phyloP scores from a whole-genome alignment of 2,329 filamentous ascomycete genomes.

The Chaetomium olivaceum region DNA sequence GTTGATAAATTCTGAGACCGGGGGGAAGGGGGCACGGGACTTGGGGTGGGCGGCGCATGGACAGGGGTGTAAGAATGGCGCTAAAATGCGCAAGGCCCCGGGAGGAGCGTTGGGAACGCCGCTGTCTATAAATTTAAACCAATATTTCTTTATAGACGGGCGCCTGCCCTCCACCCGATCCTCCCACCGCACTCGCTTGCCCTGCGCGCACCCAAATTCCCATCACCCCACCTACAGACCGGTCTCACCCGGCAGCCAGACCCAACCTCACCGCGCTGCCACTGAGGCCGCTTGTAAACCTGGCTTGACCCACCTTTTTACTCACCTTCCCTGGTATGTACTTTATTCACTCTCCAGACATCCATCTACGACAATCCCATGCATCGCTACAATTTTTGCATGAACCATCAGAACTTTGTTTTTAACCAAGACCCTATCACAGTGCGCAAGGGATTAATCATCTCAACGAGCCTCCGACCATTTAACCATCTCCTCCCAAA shows the following conservation, averaged over 20 bases:
- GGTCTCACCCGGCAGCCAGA: conserved; percentile 23
- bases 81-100: conserved; percentile 32
- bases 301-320: conserved; percentile 5
- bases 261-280: neutral
- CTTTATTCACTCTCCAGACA: neutral
- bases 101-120: conserved; percentile 33
- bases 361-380: neutral
- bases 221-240: conserved; percentile 20
- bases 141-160: conserved; percentile 36
- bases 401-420: neutral
- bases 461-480: neutral
- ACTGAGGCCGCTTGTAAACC: neutral
- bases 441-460: neutral
- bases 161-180: conserved; percentile 33
- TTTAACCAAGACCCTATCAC: neutral
- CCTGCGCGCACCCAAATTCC: conserved; percentile 25
- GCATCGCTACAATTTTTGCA: neutral
- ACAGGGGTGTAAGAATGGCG: conserved; percentile 32
- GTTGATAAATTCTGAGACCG: conserved; percentile 17
- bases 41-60: conserved; percentile 30
- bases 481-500: neutral
- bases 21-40: conserved; percentile 25
- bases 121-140: conserved; percentile 37
- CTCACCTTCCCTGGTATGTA: conserved; percentile 5
- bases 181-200: conserved; percentile 33